A percentile compares a stretch with the other conserved stretches of the same genome.
Evolutionary conservation across 2,329 filamentous ascomycete species (phyloP).

Genomic region (Pyrenophora tritici-repentis): DNA sequence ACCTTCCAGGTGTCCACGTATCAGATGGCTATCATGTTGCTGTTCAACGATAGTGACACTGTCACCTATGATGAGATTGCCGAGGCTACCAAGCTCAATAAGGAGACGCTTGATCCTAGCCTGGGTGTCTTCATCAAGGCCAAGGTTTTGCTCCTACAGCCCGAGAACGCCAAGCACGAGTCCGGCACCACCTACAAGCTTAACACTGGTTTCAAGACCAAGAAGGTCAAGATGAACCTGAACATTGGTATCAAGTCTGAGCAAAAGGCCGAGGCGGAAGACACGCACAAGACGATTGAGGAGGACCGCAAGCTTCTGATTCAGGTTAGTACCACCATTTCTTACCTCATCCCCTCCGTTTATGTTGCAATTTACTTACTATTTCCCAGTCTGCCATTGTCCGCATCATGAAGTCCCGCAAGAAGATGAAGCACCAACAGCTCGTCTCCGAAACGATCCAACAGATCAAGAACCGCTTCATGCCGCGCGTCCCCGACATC

Average conservation of each 20-base stretch:
- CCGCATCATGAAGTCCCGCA: constrained; percentile 98
- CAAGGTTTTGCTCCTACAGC: constrained; percentile 77
- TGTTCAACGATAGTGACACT: constrained; percentile 91
- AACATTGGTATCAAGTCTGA: constrained; percentile 95
- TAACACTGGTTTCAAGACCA: constrained; percentile 96
- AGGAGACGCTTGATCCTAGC: constrained; percentile 84
- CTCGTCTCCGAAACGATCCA: constrained; percentile 94
- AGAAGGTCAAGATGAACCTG: constrained; percentile 96
- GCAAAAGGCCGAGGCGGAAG: constrained; percentile 92
- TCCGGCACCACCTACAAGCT: constrained; percentile 79
- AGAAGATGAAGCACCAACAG: constrained; percentile 97
- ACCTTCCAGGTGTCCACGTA: constrained; percentile 98
- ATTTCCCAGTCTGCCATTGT: constrained; percentile 85
- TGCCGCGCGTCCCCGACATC: constrained; percentile 92
- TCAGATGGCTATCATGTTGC: constrained; percentile 92
- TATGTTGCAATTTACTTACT: constrained; percentile 34
- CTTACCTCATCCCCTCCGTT: background rate
- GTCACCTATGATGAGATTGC: constrained; percentile 88
- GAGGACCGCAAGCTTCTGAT: constrained; percentile 95
- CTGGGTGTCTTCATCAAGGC: constrained; percentile 88
- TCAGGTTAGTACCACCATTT: constrained; percentile 69
- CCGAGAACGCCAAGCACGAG: constrained; percentile 75
- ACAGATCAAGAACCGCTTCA: constrained; percentile 91
- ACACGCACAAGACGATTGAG: constrained; percentile 99
- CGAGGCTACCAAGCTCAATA: constrained; percentile 76